Evolutionary conservation across 805 yeast genomes (phyloP).

Genomic region (Sporopachydermia lactativora): DNA sequence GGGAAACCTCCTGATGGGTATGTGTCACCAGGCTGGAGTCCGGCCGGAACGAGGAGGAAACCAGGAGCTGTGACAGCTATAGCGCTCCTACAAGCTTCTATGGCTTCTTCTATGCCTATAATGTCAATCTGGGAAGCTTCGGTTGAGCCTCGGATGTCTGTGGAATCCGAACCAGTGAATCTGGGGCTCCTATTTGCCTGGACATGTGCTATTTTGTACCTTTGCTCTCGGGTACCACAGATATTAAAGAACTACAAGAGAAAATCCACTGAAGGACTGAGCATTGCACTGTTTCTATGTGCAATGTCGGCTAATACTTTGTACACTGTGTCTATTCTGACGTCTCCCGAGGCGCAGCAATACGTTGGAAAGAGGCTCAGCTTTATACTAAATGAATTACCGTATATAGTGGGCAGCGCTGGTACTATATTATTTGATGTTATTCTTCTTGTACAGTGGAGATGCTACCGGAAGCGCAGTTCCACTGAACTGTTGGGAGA

Average conservation of each 20-base stretch:
- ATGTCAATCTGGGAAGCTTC: slow-evolving; percentile 15
- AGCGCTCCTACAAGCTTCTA: slow-evolving; percentile 5
- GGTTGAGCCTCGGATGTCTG: slow-evolving; percentile 9
- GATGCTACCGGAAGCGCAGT: neutral
- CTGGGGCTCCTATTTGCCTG: slow-evolving; percentile 38
- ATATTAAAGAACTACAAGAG: slow-evolving; percentile 45
- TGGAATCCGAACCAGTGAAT: neutral
- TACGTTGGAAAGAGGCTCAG: slow-evolving; percentile 20
- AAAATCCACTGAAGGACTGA: slow-evolving; percentile 60
- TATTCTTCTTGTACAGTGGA: slow-evolving; percentile 10
- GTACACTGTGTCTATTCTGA: slow-evolving; percentile 46
- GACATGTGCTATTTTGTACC: slow-evolving; percentile 52
- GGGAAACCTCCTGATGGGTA: slow-evolving; percentile 5
- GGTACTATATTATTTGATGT: slow-evolving; percentile 58
- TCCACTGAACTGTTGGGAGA: neutral
- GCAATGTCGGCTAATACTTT: slow-evolving; percentile 52
- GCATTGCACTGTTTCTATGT: slow-evolving; percentile 52
- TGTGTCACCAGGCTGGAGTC: neutral
- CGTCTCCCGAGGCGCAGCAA: slow-evolving; percentile 36
- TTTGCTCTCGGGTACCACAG: slow-evolving; percentile 59
- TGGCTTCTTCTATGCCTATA: slow-evolving; percentile 13
- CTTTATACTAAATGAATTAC: slow-evolving; percentile 44
- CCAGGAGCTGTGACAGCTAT: slow-evolving; percentile 1
- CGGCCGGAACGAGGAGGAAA: neutral
- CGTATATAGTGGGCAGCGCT: slow-evolving; percentile 56